Conservation (phyloP, 257 asterid genomes). For the Penstemon eatonii region DNA sequence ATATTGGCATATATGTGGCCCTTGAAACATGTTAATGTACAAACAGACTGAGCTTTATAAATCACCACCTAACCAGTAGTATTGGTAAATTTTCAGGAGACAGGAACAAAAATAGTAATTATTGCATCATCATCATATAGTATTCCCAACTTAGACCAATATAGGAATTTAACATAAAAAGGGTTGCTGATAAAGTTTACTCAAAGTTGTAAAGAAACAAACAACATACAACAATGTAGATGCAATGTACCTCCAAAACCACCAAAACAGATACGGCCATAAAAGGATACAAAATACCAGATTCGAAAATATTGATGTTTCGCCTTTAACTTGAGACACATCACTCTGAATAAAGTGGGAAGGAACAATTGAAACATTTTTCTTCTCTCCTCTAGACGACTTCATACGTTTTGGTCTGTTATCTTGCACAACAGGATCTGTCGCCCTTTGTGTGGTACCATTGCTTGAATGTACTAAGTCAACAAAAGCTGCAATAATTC, state of each 20-base stretch:
- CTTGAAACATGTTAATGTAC: constrained; percentile 24
- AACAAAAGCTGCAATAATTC: constrained; percentile 67
- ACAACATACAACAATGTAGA: constrained; percentile 12
- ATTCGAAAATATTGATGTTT: constrained; percentile 66
- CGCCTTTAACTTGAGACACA: constrained; percentile 80
- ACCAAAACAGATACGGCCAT: constrained; percentile 2
- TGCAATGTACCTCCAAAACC: neutral
- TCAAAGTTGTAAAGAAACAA: constrained; percentile 6
- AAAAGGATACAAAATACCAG: constrained; percentile 85
- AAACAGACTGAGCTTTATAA: neutral
- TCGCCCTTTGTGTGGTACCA: constrained; percentile 73
- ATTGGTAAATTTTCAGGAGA: neutral
- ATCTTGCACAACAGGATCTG: constrained; percentile 44
- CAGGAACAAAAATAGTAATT: neutral
- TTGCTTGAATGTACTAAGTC: constrained; percentile 92
- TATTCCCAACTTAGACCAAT: neutral
- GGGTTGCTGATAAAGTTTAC: constrained; percentile 1
- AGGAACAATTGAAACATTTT: constrained; percentile 73
- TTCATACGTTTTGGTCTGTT: constrained; percentile 54
- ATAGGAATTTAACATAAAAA: neutral
- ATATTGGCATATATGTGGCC: constrained; percentile 4
- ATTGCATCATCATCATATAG: constrained; percentile 1
- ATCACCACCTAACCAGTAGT: neutral
- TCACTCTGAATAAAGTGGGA: constrained; percentile 87
- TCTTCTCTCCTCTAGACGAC: constrained; percentile 53